phyloP scores from a whole-genome alignment of 495 filamentous ascomycete genomes.

The Monascus purpureus region DNA sequence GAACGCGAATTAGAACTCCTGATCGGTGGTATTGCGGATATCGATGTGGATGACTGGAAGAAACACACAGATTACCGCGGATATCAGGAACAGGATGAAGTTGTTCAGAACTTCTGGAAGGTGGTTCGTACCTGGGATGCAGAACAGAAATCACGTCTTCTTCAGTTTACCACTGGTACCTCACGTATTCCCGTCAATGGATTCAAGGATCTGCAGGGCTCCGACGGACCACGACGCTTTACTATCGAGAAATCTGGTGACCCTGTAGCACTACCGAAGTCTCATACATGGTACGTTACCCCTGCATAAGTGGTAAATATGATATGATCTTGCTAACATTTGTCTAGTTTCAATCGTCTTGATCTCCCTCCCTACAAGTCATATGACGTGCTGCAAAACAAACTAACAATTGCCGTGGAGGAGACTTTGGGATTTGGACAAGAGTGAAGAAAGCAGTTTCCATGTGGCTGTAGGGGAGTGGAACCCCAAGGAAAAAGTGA shows the following conservation, averaged over 20 bases:
- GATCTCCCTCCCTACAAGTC: conserved; percentile 91
- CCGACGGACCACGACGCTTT: conserved; percentile 87
- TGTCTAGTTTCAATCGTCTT: conserved; percentile 80
- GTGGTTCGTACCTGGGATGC: conserved; percentile 92
- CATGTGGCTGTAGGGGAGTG: too few relatives aligned
- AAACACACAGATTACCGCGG: conserved; percentile 99
- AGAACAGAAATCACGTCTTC: conserved; percentile 89
- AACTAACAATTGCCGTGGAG: conserved; percentile 92
- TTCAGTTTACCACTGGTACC: conserved; percentile 96
- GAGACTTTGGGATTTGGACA: conserved; percentile 99
- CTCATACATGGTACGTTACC: conserved; percentile 88
- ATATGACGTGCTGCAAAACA: conserved; percentile 68
- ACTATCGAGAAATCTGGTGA: conserved; percentile 98
- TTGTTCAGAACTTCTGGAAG: conserved; percentile 98
- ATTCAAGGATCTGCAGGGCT: conserved; percentile 98
- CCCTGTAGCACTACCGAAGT: conserved; percentile 78
- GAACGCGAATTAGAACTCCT: conserved; percentile 93
- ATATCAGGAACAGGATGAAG: conserved; percentile 96
- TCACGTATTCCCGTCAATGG: conserved; percentile 98
- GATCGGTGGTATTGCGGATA: conserved; percentile 98
- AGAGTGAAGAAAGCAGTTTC: conserved; percentile 43
- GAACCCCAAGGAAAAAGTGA: neutral
- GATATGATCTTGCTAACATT: conserved; percentile 7
- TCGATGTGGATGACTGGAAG: conserved; percentile 99
- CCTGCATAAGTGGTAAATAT: conserved; percentile 1